Base-by-base conservation (phyloP, 179 eudicot genomes). In the Silene vulgaris region DNA sequence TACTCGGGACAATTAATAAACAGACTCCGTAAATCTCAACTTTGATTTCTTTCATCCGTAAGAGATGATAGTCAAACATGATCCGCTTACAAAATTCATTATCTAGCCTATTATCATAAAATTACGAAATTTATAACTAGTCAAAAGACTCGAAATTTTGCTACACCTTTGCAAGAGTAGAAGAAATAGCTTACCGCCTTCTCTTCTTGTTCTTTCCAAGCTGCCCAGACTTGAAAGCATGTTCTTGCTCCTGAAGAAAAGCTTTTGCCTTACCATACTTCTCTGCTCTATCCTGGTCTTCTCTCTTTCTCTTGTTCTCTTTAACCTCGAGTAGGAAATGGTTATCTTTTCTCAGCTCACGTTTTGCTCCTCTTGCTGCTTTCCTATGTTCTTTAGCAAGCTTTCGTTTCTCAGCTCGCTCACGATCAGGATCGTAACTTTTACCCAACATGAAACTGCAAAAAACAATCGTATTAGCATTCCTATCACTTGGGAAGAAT, bases 211-310 rank as follows among this genome's bases (percentile, higher is more conserved):
- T 84, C 77, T 90, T 93, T 60, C 99, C 99, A 73, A 95, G 85
- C 82, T 95, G 99, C 71, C 99, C 99, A 21, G 99, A 95, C 76
- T 92, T 95, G 54, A 77, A 87, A 16, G 89, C 94, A 77, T 95
- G 97, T 68, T 95, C 97, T 84, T 92, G 97, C 76, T 92, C 97
- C 75, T 95, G 97, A 64, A 95, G 99, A 80, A 95, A 92, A 75
- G 99, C 96, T 82, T 75, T 77, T 4, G 80, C 85, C 82, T 88
- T 88, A 0, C 97, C 97, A 70, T 86, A 86, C 60, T 81, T 86
- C 77, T 89, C 96, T n/a, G 93, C 87, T 72, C 86, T 87, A 76
- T 95, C 99, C 84, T 89, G 90, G 68, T 86, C 90, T 14, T 79
- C 35, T 28, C 77, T 81, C 6, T 74, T 87, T 79, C 80, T 87